Evolutionary conservation across 2,329 filamentous ascomycete genomes (phyloP).

Genomic region (Blastomyces gilchristii): DNA sequence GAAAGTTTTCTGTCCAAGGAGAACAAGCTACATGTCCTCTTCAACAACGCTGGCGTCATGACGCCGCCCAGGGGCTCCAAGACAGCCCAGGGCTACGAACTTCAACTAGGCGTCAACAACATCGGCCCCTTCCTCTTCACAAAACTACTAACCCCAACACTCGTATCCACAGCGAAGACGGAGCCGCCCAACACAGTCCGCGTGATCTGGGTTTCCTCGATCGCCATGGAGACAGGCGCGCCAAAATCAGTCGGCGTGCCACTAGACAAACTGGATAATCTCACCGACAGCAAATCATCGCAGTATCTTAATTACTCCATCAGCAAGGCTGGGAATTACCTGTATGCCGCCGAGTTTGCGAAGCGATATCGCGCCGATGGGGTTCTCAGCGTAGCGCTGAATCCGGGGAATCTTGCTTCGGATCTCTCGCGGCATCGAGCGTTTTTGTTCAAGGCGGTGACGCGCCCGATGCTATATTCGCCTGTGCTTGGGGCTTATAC

Average conservation of each 20-base stretch:
- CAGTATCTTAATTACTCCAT: slow-evolving; percentile 22
- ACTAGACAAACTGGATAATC: slow-evolving; percentile 20
- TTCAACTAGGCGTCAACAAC: slow-evolving; percentile 34
- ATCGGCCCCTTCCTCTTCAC: slow-evolving; percentile 35
- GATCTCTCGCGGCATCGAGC: slow-evolving; percentile 21
- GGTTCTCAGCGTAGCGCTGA: slow-evolving; percentile 16
- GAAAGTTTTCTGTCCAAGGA: slow-evolving; percentile 29
- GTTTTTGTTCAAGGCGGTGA: slow-evolving; percentile 16
- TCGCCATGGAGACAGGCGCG: slow-evolving; percentile 9
- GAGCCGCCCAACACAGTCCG: slow-evolving; percentile 20
- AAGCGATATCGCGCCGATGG: slow-evolving; percentile 16
- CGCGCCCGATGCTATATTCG: slow-evolving; percentile 22
- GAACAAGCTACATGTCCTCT: slow-evolving; percentile 30
- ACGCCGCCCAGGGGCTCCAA: slow-evolving; percentile 26
- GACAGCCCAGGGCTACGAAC: slow-evolving; percentile 26
- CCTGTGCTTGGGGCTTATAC: slow-evolving; percentile 39
- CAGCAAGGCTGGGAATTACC: slow-evolving; percentile 31
- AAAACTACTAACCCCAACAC: slow-evolving; percentile 28
- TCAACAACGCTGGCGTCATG: slow-evolving; percentile 28
- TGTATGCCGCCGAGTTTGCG: slow-evolving; percentile 26
- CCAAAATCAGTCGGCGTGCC: slow-evolving; percentile 18
- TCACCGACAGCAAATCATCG: slow-evolving; percentile 17
- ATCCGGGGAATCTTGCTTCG: slow-evolving; percentile 29
- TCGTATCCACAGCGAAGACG: slow-evolving; percentile 23
- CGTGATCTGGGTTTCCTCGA: slow-evolving; percentile 26